Base-by-base conservation (phyloP, 768 basidiomycete species). In the Leccinum variicolor region DNA sequence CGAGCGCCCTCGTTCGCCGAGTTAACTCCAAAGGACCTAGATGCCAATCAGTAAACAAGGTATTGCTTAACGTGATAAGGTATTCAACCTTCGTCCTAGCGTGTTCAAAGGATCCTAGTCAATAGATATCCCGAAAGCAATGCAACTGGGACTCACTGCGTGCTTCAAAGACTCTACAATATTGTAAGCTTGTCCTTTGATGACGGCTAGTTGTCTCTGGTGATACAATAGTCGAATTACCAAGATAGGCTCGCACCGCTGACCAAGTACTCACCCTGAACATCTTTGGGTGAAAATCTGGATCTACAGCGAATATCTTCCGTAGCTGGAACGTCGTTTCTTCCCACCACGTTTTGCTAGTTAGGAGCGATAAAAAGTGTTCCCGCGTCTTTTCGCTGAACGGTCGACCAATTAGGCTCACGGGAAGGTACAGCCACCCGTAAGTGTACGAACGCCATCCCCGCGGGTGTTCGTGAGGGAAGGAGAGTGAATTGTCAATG, bases 101-200 rank as follows among this genome's bases (percentile, higher is more conserved):
- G 52, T 9, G n/a, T 54, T 11, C 29, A n/a, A 52, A 57, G 48
- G 25, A 47, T n/a, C 54, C 21, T 53, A 34, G 1, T 65, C 31
- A 64, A 41, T 34, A 39, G 3, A 9, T 33, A 48, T 47, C 29
- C 49, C 39, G 8, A 26, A 14, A n/a, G 14, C 17, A 13, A 46
- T 47, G 29, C 23, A 65, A 55, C 29, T 36, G 50, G 26, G 10
- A 78, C 86, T 69, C 67, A 91, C 90, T 19, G 76, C 68, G 68
- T 94, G 92, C 64, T 81, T 86, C 52, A 94, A 74, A 2, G 90
- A 92, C 69, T 94, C 89, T 2, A 94, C 81, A 36, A 95, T 88
- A 64, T 94, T 94, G 83, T 87, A 92, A 43, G 90, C 93, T 69
- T 95, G 93, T 13, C 92, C 93, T 74, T 95, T 95, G 58, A 96